A percentile compares a stretch with the other conserved stretches of the same genome.
Conservation (phyloP, 1,284 basidiomycete genomes). For the Puccinia polysora region DNA sequence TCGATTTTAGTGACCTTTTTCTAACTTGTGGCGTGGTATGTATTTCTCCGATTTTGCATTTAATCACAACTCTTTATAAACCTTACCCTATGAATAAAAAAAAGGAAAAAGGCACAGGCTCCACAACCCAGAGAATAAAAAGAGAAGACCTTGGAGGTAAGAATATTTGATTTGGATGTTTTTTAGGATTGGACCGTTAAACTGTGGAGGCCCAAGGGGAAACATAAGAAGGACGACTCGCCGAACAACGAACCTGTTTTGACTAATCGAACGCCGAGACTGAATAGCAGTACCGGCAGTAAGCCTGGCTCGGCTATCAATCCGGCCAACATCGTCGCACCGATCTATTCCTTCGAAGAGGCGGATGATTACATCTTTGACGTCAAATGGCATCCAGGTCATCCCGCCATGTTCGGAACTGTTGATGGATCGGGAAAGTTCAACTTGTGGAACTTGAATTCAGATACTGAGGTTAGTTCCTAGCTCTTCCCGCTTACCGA, state of each 20-base stretch:
- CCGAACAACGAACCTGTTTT: constrained; percentile 32
- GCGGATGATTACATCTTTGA: constrained; percentile 98
- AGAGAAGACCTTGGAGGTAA: not conserved
- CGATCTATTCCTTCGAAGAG: constrained; percentile 88
- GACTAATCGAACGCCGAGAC: constrained; percentile 7
- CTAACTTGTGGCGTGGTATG: constrained; percentile 68
- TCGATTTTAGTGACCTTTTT: constrained; percentile 94
- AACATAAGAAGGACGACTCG: constrained; percentile 42
- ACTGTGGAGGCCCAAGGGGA: constrained; percentile 71
- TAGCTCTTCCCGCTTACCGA: too few relatives aligned
- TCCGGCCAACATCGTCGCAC: constrained; percentile 59
- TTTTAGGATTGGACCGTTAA: constrained; percentile 92
- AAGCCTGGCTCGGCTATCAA: constrained; percentile 30
- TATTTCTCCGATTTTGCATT: constrained; percentile 46
- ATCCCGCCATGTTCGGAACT: constrained; percentile 86
- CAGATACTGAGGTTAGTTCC: constrained; percentile 84
- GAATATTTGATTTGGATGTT: not conserved
- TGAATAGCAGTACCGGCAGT: constrained; percentile 14
- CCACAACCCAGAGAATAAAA: not conserved
- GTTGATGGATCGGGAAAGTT: constrained; percentile 93
- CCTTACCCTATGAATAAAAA: not conserved
- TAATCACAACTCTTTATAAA: constrained; percentile 21
- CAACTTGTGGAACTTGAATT: constrained; percentile 92
- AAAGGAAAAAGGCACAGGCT: too few relatives aligned
- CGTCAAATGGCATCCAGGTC: constrained; percentile 91